These are phyloP conservation scores for Poa annua DNA, from an alignment of 176 grass and related monocot species.

Conservation along the genomic window DNA sequence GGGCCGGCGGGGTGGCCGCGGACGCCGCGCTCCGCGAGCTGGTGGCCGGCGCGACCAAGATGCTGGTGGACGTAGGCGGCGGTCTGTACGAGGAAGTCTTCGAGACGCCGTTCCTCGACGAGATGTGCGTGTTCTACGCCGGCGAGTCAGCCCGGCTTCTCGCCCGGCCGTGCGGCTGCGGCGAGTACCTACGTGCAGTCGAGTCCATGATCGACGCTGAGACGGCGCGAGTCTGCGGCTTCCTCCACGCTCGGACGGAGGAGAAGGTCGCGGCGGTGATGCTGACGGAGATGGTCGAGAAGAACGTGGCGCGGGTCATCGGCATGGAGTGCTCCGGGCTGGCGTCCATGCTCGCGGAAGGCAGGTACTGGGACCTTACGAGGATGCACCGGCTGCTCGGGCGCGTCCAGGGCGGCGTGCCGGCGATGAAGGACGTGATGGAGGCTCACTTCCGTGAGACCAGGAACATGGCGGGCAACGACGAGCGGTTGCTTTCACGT, in stretches of 20 bases:
- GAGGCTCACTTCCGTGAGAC: neutral
- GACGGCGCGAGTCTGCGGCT: neutral
- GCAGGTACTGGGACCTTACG: constrained; percentile 14
- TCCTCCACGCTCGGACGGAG: neutral
- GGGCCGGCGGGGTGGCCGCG: neutral
- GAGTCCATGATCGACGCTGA: neutral
- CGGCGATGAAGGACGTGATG: neutral
- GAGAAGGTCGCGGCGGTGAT: neutral
- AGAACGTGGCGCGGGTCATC: neutral
- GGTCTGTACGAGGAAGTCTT: neutral
- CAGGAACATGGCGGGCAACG: neutral
- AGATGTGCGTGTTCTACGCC: neutral
- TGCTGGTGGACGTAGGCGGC: neutral
- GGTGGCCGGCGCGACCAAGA: neutral
- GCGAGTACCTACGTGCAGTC: neutral
- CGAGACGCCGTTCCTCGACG: neutral
- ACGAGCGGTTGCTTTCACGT: neutral
- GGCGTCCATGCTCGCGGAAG: constrained; percentile 4
- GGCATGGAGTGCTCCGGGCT: neutral
- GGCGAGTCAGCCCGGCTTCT: neutral
- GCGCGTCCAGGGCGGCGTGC: neutral
- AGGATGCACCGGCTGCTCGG: constrained; percentile 2
- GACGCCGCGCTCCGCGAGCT: neutral
- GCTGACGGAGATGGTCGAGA: constrained; percentile 1
- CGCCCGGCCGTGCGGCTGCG: neutral